Evolutionary conservation across 164 flowering plant species (phyloP).

Genomic region (Magnolia sinica): DNA sequence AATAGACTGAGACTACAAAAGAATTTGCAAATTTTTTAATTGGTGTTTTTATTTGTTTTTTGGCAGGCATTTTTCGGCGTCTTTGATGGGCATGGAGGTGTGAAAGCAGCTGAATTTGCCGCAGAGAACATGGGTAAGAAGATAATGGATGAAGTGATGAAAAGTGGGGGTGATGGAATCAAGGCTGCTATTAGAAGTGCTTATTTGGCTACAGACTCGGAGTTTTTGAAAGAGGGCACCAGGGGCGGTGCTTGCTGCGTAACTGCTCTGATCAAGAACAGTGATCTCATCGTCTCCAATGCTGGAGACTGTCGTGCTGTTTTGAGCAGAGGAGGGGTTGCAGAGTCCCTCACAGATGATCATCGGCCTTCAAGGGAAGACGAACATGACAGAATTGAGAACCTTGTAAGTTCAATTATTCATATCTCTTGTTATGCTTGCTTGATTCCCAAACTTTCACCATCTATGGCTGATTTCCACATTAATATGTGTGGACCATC

Average conservation of each 20-base stretch:
- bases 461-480: no score
- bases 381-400: conserved; percentile 57
- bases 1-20: no score
- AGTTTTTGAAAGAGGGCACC: conserved; percentile 45
- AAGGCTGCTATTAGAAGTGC: conserved; percentile 53
- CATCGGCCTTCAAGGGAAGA: conserved; percentile 69
- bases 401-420: conserved; percentile 35
- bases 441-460: background rate
- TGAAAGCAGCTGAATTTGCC: conserved; percentile 76
- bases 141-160: conserved; percentile 46
- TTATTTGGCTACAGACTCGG: conserved; percentile 56
- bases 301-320: conserved; percentile 94
- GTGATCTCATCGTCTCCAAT: conserved; percentile 64
- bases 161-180: conserved; percentile 24
- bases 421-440: background rate
- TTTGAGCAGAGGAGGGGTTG: conserved; percentile 64
- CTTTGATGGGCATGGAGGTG: conserved; percentile 93
- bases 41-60: conserved; percentile 27
- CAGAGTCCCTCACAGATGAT: conserved; percentile 78
- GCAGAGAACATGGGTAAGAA: conserved; percentile 67
- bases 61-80: conserved; percentile 77
- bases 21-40: no score
- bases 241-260: conserved; percentile 75
- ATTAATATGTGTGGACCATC: no score
- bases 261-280: conserved; percentile 63